phyloP scores from a whole-genome alignment of 2,329 filamentous ascomycete species.

The Chrysoporthe cubensis region DNA sequence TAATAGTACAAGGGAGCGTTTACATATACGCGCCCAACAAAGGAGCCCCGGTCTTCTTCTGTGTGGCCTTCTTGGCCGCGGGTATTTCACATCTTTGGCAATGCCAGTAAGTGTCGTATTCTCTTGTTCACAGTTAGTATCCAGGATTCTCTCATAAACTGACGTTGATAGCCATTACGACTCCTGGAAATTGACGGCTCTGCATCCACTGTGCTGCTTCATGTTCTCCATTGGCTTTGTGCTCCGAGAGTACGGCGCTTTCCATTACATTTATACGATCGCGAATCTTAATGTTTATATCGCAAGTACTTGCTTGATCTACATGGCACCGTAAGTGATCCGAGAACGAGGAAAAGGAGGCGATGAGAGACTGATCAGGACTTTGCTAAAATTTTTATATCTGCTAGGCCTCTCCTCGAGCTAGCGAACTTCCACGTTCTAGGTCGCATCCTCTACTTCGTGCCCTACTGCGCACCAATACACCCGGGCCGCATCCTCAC shows the following conservation, averaged over 20 bases:
- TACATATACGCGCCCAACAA: conserved; percentile 42
- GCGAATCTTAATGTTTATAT: conserved; percentile 37
- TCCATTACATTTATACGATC: conserved; percentile 37
- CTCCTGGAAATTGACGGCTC: conserved; percentile 45
- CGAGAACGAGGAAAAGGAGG: not conserved
- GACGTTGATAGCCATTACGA: conserved; percentile 41
- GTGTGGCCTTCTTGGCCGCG: conserved; percentile 37
- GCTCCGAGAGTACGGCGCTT: conserved; percentile 49
- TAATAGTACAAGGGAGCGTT: conserved; percentile 33
- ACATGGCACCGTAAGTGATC: conserved; percentile 40
- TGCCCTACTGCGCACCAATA: conserved; percentile 56
- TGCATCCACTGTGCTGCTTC: conserved; percentile 48
- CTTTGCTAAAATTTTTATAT: not conserved
- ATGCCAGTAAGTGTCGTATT: conserved; percentile 16
- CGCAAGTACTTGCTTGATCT: conserved; percentile 44
- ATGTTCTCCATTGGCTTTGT: conserved; percentile 51
- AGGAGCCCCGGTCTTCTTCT: conserved; percentile 43
- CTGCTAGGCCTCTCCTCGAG: conserved; percentile 47
- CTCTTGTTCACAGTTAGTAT: not conserved
- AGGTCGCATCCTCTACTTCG: conserved; percentile 59
- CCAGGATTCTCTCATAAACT: not conserved
- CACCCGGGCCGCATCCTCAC: conserved; percentile 44
- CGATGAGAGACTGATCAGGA: not conserved
- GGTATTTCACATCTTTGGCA: conserved; percentile 38
- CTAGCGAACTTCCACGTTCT: conserved; percentile 61